These are phyloP conservation scores for Ceratobasidium sp. DNA, from an alignment of 1,284 basidiomycete species.

Conservation along the genomic window DNA sequence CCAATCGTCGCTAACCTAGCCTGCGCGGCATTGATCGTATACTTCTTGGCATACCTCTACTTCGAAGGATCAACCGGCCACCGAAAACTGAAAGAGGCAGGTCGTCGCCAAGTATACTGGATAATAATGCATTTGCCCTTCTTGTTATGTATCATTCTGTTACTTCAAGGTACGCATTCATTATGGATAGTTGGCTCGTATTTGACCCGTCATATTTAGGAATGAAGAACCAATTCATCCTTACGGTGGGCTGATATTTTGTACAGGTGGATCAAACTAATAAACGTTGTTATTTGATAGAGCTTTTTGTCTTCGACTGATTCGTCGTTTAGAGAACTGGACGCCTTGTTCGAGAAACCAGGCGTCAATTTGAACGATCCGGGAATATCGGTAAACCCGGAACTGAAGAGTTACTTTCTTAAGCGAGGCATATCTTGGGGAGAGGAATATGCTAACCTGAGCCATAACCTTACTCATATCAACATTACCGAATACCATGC, in stretches of 20 bases:
- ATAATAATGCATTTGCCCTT: slow-evolving; percentile 26
- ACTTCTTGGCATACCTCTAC: slow-evolving; percentile 32
- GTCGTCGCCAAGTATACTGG: slow-evolving; percentile 5
- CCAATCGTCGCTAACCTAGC: slow-evolving; percentile 4
- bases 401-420: slow-evolving; percentile 10
- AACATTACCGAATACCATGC: slow-evolving; percentile 6
- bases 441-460: slow-evolving; percentile 30
- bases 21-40: slow-evolving; percentile 17
- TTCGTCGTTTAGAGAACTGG: neutral
- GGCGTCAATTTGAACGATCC: neutral
- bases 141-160: slow-evolving; percentile 13
- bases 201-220: neutral
- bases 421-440: slow-evolving; percentile 24
- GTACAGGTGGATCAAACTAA: neutral
- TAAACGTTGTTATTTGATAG: neutral
- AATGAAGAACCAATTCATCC: slow-evolving; percentile 38
- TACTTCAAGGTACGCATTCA: slow-evolving; percentile 27
- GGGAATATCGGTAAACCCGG: neutral
- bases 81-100: neutral
- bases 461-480: slow-evolving; percentile 7
- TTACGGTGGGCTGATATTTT: slow-evolving; percentile 3
- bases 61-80: slow-evolving; percentile 25
- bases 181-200: neutral
- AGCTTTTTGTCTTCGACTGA: slow-evolving; percentile 23
- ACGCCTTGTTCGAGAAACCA: slow-evolving; percentile 1